Base-by-base conservation (phyloP, 202 grass and related monocot genomes). In the Bolboschoenoplectus hybrid region DNA sequence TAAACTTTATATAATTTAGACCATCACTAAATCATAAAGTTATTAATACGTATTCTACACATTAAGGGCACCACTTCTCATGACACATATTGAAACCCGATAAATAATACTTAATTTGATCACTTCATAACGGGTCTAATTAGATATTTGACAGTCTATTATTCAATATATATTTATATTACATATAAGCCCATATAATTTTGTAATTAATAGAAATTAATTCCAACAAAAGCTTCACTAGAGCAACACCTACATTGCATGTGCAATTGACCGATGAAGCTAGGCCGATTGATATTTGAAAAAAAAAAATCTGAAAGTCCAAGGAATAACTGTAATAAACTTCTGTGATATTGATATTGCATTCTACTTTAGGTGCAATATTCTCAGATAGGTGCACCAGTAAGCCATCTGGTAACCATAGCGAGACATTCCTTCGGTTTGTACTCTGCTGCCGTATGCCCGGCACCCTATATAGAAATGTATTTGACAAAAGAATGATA, bases 361-460 rank as follows among this genome's bases (percentile, higher is more conserved):
- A 7, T 2, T 16, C 4, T 68, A 13, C 34, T 41, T 70, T 45
- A 17, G 41, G 44, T 49, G 8, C 78, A 81, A 65, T 19, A 80
- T 17, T 55, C 70, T 88, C 84, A 89, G 49, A 91, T 38, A 40
- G 74, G 58, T 13, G 26, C 47, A 51, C 50, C 87, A 65, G 81
- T 85, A 64, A 85, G 0, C 87, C 87, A 89, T 67, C 90, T 81
- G 12, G 1, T 5, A 55, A 89, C 32, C 87, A 91, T 91, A 5
- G 4, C 71, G 10, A 85, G 53, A 13, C 90, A 87, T 85, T 91
- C 64, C 49, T 74, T 91, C 43, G 51, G 81, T 64, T 85, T 91
- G 56, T 79, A 89, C 61, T 87, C 81, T 4, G 81, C 66, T 64
- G 85, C 90, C 67, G 84, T 89, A 69, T 91, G 90, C 0, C 85